Percentiles rank a stretch among this genome's conserved stretches.
These are phyloP conservation scores for Euphorbia pulcherrima DNA, from an alignment of 345 rosid species.

Conservation along the genomic window DNA sequence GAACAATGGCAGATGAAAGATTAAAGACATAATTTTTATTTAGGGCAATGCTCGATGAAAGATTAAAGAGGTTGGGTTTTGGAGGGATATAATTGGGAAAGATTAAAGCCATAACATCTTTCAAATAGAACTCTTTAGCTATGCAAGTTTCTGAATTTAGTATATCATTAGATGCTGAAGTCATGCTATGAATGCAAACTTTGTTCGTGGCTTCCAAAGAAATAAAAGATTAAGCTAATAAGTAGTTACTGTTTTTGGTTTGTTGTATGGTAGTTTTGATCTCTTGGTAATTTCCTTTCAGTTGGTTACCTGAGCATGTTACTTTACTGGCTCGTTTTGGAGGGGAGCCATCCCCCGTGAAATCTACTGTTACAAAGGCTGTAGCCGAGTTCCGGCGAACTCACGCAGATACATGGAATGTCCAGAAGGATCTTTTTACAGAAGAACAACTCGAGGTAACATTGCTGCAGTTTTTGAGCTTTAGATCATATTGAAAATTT, in stretches of 20 bases:
- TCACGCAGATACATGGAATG: slow-evolving; percentile 94
- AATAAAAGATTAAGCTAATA: not conserved
- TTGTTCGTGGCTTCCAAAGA: not conserved
- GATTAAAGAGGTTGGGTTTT: too few species aligned
- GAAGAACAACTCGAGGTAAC: slow-evolving; percentile 97
- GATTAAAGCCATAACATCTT: not conserved
- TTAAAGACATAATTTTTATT: too few species aligned
- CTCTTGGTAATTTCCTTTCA: slow-evolving; percentile 23
- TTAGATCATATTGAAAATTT: slow-evolving; percentile 3
- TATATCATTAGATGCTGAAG: not conserved
- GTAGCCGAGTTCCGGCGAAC: slow-evolving; percentile 94
- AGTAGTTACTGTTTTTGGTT: slow-evolving; percentile 5
- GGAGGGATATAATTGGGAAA: not conserved
- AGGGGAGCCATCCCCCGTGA: slow-evolving; percentile 77
- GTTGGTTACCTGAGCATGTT: slow-evolving; percentile 94
- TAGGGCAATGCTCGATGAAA: too few species aligned
- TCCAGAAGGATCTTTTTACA: slow-evolving; percentile 81
- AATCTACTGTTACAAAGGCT: slow-evolving; percentile 94
- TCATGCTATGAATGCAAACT: not conserved
- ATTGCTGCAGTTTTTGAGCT: not conserved
- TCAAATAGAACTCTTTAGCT: not conserved
- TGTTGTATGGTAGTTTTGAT: not conserved
- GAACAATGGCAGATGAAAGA: too few species aligned
- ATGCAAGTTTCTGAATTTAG: not conserved
- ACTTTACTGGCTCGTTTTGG: slow-evolving; percentile 81